Percentiles rank a stretch among this genome's conserved stretches.
These are phyloP conservation scores for Orbilia oligospora DNA, from an alignment of 2,329 filamentous ascomycete genomes.

Conservation along the genomic window DNA sequence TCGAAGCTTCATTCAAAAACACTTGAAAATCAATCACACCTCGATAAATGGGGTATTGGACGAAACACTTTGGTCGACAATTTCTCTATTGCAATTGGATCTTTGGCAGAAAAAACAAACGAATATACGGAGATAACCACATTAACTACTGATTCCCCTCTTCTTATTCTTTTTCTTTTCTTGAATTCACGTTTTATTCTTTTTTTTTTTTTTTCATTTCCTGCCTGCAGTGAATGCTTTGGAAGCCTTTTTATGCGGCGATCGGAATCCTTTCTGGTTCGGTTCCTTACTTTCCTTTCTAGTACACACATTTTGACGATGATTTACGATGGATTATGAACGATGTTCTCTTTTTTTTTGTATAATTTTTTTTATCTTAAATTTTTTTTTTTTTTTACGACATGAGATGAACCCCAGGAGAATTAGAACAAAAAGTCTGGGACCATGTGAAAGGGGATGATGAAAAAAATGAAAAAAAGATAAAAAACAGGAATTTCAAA, in stretches of 20 bases:
- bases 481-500: no score
- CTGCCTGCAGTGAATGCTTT: background rate
- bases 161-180: conserved; percentile 10
- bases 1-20: conserved; percentile 55
- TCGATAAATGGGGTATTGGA: background rate
- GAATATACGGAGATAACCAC: conserved; percentile 6
- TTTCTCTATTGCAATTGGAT: background rate
- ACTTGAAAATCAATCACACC: conserved; percentile 8
- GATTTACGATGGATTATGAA: background rate
- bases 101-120: background rate
- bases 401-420: no score
- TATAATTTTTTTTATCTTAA: background rate
- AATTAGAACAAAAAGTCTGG: no score
- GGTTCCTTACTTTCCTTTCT: conserved; percentile 3
- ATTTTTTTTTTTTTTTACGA: no score
- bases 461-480: no score
- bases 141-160: background rate
- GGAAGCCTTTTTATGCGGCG: background rate
- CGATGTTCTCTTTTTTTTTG: background rate
- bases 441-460: no score
- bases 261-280: conserved; percentile 21
- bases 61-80: background rate
- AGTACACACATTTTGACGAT: background rate
- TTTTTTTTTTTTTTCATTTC: conserved; percentile 2
- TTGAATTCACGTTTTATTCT: conserved; percentile 2